A percentile compares a stretch with the other conserved stretches of the same genome.
These are phyloP conservation scores for Chimonanthus praecox DNA, from an alignment of 164 flowering plant species.

Conservation along the genomic window DNA sequence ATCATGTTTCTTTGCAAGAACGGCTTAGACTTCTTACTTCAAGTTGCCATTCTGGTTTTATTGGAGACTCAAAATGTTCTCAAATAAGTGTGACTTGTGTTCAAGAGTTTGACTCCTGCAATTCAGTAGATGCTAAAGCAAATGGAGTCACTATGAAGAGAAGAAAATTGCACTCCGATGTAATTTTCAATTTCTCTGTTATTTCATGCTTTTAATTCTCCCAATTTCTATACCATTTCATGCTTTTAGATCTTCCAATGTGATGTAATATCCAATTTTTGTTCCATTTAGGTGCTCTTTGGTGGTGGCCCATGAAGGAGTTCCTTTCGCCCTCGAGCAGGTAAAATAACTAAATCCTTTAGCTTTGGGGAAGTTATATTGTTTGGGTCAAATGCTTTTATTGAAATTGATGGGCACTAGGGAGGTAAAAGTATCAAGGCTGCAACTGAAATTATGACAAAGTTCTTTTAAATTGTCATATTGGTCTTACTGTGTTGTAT, in stretches of 20 bases:
- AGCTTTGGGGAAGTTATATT: background rate
- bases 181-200: background rate
- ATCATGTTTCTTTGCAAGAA: slow-evolving; percentile 39
- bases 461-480: too few relatives aligned
- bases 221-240: background rate
- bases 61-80: slow-evolving; percentile 5
- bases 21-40: slow-evolving; percentile 33
- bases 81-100: slow-evolving; percentile 4
- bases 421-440: background rate
- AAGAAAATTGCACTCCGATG: background rate
- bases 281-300: background rate
- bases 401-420: background rate
- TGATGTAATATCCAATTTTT: background rate
- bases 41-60: slow-evolving; percentile 24
- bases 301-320: background rate
- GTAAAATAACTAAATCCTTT: background rate
- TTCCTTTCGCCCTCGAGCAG: background rate
- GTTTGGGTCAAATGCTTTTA: background rate
- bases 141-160: background rate
- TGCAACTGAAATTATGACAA: background rate
- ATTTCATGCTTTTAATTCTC: background rate
- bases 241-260: background rate
- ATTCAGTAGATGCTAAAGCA: background rate
- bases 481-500: background rate
- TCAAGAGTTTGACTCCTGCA: background rate